Percentiles rank a stretch among this genome's conserved stretches.
These are phyloP conservation scores for Stenogyne calaminthoides DNA, from an alignment of 305 asterid species.

Conservation along the genomic window DNA sequence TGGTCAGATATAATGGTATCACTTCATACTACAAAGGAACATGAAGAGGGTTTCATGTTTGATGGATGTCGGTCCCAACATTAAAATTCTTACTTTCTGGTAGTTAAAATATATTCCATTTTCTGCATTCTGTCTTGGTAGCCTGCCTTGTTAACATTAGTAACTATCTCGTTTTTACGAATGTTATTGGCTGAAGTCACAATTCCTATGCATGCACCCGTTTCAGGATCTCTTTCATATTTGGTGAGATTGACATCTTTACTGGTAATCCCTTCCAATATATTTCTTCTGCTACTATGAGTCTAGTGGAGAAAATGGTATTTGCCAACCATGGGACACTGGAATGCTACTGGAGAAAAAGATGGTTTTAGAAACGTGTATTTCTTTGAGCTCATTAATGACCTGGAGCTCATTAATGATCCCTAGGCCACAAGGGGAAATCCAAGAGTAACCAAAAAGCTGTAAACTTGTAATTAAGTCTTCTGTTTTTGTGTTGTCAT, in stretches of 20 bases:
- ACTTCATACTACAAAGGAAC: background rate
- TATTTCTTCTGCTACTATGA: constrained; percentile 33
- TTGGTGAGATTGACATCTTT: constrained; percentile 31
- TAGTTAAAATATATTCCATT: background rate
- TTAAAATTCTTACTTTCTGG: background rate
- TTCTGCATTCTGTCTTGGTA: constrained; percentile 10
- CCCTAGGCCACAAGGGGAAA: background rate
- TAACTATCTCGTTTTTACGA: constrained; percentile 17
- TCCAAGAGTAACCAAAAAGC: background rate
- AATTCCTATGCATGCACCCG: constrained; percentile 31
- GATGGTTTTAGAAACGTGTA: constrained; percentile 17
- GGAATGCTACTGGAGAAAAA: constrained; percentile 28
- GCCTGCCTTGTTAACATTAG: constrained; percentile 2
- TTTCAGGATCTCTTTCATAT: constrained; percentile 42
- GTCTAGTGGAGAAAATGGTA: constrained; percentile 30
- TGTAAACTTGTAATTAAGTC: constrained; percentile 9
- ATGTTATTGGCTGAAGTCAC: constrained; percentile 25
- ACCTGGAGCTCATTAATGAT: constrained; percentile 19
- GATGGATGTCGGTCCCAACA: background rate
- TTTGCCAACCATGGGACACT: constrained; percentile 29
- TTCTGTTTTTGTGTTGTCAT: background rate
- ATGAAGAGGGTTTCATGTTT: background rate
- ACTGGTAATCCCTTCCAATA: constrained; percentile 27
- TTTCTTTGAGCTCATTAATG: constrained; percentile 29
- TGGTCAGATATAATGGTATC: background rate